Percentiles rank a stretch among this genome's conserved stretches.
Evolutionary conservation across 163 green algal genomes (phyloP).

Genomic region (Prototheca wickerhamii): DNA sequence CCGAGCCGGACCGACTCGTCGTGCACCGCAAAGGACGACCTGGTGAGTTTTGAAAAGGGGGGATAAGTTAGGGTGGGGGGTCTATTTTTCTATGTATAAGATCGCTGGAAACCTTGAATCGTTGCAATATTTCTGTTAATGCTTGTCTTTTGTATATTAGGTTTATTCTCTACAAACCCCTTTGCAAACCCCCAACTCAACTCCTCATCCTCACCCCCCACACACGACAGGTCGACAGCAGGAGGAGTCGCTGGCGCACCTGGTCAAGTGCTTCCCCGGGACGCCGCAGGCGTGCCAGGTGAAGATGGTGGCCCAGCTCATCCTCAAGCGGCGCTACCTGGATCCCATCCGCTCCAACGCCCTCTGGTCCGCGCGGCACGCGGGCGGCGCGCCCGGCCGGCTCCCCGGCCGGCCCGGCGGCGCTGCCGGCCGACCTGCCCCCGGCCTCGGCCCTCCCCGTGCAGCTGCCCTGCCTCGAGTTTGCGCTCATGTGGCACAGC

Average conservation of each 20-base stretch:
- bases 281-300: conserved; percentile 42
- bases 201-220: background rate
- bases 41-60: too few relatives aligned
- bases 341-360: conserved; percentile 17
- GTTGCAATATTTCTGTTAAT: too few relatives aligned
- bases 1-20: conserved; percentile 47
- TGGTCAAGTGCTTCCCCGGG: conserved; percentile 38
- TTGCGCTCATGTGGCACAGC: conserved; percentile 40
- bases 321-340: conserved; percentile 14
- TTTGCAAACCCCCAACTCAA: background rate
- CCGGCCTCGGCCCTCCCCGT: conserved; percentile 17
- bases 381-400: background rate
- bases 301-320: conserved; percentile 27
- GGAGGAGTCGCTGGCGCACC: conserved; percentile 31
- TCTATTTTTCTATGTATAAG: too few relatives aligned
- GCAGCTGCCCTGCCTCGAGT: conserved; percentile 49
- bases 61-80: background rate
- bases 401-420: too few relatives aligned
- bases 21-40: conserved; percentile 59
- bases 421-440: conserved; percentile 8
- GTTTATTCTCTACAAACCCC: background rate
- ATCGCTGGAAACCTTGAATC: too few relatives aligned
- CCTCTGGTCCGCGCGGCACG: conserved; percentile 22
- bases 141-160: too few relatives aligned
- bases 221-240: conserved; percentile 8